Conservation (phyloP, 257 asterid species). For the Jasminum sambac region DNA sequence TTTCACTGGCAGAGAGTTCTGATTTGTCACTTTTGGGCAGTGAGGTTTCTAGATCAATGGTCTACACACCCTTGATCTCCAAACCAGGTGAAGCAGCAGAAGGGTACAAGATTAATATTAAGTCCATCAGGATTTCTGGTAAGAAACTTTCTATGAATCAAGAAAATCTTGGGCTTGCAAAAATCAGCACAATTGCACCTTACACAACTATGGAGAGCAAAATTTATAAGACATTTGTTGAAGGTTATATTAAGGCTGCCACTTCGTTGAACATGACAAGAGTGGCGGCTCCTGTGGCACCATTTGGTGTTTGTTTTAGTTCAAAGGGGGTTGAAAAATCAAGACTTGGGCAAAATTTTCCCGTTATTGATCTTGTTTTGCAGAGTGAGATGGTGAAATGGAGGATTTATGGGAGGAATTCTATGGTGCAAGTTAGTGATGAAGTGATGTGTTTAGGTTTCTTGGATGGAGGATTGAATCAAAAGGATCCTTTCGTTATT, state of each 20-base stretch:
- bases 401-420: constrained; percentile 62
- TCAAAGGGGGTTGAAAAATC: constrained; percentile 32
- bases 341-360: constrained; percentile 42
- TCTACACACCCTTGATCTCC: constrained; percentile 57
- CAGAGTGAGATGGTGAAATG: constrained; percentile 93
- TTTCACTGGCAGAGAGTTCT: constrained; percentile 65
- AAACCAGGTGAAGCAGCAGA: constrained; percentile 22
- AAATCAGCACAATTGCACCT: constrained; percentile 53
- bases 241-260: constrained; percentile 50
- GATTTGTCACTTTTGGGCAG: constrained; percentile 17
- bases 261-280: constrained; percentile 42
- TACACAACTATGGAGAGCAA: constrained; percentile 61
- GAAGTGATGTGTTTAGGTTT: constrained; percentile 78
- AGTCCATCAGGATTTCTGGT: constrained; percentile 58
- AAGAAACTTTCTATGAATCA: constrained; percentile 39
- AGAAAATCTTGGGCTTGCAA: constrained; percentile 41
- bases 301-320: constrained; percentile 73
- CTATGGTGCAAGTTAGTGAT: constrained; percentile 61
- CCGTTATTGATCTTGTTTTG: constrained; percentile 59
- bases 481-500: constrained; percentile 54
- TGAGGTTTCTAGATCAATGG: constrained; percentile 46
- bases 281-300: constrained; percentile 51
- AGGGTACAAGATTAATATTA: constrained; percentile 55
- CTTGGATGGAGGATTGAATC: constrained; percentile 70
- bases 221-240: constrained; percentile 40